phyloP scores from a whole-genome alignment of 2,329 filamentous ascomycete genomes.

The Penicillium sp. region DNA sequence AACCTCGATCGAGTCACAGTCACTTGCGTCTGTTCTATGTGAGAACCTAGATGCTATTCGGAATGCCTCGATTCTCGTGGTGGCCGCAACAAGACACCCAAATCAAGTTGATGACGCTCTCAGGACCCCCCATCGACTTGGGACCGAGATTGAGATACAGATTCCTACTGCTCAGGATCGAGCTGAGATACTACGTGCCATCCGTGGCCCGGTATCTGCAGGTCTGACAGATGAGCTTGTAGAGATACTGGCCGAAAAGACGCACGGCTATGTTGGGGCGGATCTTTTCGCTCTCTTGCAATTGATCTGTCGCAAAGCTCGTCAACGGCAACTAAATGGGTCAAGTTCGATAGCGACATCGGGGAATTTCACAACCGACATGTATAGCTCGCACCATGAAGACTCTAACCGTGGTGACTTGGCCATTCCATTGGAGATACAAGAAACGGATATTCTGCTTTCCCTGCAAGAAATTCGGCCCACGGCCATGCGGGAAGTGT shows the following conservation, averaged over 20 bases:
- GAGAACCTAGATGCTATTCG: conserved; percentile 38
- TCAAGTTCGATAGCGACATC: background rate
- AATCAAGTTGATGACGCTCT: conserved; percentile 69
- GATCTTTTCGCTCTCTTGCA: conserved; percentile 67
- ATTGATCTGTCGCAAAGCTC: conserved; percentile 46
- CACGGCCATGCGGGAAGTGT: conserved; percentile 83
- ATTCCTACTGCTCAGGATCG: conserved; percentile 70
- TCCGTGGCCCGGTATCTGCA: conserved; percentile 47
- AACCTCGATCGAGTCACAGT: conserved; percentile 46
- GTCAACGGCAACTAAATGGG: conserved; percentile 32
- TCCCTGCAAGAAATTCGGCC: conserved; percentile 70
- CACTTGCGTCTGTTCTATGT: conserved; percentile 41
- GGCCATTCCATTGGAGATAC: conserved; percentile 30
- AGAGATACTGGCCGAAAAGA: conserved; percentile 63
- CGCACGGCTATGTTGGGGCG: conserved; percentile 80
- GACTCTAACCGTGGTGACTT: conserved; percentile 12
- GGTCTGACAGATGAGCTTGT: conserved; percentile 54
- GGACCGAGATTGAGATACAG: conserved; percentile 66
- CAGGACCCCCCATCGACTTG: conserved; percentile 62
- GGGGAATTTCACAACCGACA: background rate
- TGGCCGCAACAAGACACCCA: conserved; percentile 70
- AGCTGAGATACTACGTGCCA: conserved; percentile 66
- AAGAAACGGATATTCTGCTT: conserved; percentile 35
- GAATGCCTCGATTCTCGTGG: conserved; percentile 61
- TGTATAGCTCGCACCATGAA: background rate